These are phyloP conservation scores for Trichoderma sp. DNA, from an alignment of 2,329 filamentous ascomycete genomes.

Conservation along the genomic window DNA sequence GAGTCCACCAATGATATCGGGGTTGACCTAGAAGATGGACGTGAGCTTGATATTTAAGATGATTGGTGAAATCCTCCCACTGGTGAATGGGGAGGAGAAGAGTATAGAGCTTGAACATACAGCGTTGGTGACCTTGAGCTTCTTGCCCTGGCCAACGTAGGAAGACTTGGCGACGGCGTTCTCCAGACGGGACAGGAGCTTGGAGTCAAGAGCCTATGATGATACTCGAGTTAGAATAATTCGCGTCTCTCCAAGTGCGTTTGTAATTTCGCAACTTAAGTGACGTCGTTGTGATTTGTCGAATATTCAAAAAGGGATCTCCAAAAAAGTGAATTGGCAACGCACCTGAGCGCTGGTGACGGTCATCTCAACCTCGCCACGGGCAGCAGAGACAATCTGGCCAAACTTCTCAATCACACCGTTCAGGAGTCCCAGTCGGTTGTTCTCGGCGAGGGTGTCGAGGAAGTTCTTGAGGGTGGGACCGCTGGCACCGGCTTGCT, in stretches of 20 bases:
- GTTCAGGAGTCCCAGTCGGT: constrained; percentile 81
- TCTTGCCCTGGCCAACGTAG: constrained; percentile 89
- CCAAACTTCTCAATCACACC: constrained; percentile 85
- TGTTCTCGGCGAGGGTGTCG: constrained; percentile 88
- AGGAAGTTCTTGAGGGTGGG: constrained; percentile 95
- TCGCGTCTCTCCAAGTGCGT: not conserved
- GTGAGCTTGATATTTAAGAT: not conserved
- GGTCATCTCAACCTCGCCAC: constrained; percentile 89
- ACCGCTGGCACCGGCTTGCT: constrained; percentile 73
- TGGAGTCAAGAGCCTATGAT: constrained; percentile 76
- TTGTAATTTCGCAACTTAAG: not conserved
- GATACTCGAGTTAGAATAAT: constrained; percentile 30
- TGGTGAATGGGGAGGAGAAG: not conserved
- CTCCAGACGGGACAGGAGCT: constrained; percentile 84
- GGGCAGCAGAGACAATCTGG: constrained; percentile 82
- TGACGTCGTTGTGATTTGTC: not conserved
- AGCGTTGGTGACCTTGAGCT: constrained; percentile 94
- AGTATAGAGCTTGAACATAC: constrained; percentile 47
- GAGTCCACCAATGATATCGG: constrained; percentile 90
- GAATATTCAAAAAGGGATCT: not conserved
- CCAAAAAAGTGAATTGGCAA: constrained; percentile 26
- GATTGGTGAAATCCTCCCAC: not conserved
- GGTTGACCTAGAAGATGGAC: constrained; percentile 69
- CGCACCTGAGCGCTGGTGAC: constrained; percentile 88
- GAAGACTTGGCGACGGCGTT: constrained; percentile 83